Percentiles rank a stretch among this genome's conserved stretches.
phyloP scores from a whole-genome alignment of 2,329 filamentous ascomycete species.

The Exophiala spinifera region DNA sequence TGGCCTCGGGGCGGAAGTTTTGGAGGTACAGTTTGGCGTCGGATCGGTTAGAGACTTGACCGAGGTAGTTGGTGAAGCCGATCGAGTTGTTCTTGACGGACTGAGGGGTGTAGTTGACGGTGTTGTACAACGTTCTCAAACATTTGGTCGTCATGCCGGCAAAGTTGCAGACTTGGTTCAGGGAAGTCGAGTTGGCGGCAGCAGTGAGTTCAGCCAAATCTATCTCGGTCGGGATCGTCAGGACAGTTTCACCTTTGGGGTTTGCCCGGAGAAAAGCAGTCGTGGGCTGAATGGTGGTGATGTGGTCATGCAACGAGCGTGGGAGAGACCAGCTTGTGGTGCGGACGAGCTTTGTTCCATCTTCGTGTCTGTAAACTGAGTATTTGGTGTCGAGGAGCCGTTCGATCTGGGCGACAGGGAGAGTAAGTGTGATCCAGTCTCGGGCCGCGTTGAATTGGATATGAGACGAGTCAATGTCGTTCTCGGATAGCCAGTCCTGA shows the following conservation, averaged over 20 bases:
- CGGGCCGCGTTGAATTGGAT: constrained; percentile 51
- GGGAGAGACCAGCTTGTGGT: constrained; percentile 59
- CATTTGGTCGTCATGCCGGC: constrained; percentile 53
- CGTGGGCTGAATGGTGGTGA: constrained; percentile 60
- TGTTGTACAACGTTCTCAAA: constrained; percentile 54
- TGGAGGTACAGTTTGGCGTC: constrained; percentile 39
- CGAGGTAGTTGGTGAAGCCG: constrained; percentile 48
- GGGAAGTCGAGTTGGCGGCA: constrained; percentile 25
- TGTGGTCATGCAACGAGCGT: constrained; percentile 54
- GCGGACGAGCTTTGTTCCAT: constrained; percentile 53
- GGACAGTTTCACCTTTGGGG: constrained; percentile 21
- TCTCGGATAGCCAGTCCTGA: constrained; percentile 55
- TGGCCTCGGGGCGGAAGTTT: constrained; percentile 39
- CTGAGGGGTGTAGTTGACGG: constrained; percentile 51
- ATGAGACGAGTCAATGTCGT: constrained; percentile 46
- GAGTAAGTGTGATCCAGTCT: constrained; percentile 56
- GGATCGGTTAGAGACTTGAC: constrained; percentile 49
- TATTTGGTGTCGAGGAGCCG: constrained; percentile 53
- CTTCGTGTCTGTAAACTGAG: constrained; percentile 52
- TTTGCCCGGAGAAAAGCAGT: constrained; percentile 55
- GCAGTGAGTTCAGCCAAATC: constrained; percentile 20
- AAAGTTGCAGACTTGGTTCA: constrained; percentile 49
- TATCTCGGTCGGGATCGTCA: constrained; percentile 34
- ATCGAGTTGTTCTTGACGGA: constrained; percentile 42
- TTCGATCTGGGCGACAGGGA: constrained; percentile 53